Base-by-base conservation (phyloP, 2,329 filamentous ascomycete species). In the Aspergillus vadensis region DNA sequence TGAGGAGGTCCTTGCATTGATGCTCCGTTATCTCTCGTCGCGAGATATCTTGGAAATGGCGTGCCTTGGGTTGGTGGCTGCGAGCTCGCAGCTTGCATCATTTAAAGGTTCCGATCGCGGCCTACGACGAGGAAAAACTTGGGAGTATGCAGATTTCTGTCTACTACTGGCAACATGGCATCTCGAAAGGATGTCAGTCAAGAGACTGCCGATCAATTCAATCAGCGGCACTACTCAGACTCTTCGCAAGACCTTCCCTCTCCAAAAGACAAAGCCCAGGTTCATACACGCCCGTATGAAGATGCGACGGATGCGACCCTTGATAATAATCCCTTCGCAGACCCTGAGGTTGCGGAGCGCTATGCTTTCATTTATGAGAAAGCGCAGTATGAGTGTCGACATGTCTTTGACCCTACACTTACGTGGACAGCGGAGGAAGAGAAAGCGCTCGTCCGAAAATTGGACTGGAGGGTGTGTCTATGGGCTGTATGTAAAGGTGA, bases 301-400 rank as follows among this genome's bases (percentile, higher is more conserved):
- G 51, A 63, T 25, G 32, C 38, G 17, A 41, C 55, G 2, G 30
- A 54, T 15, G 21, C 21, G 5, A 19, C 58, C 8, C 55, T 25
- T 12, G 41, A 66, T n/a, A 68, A 72, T 50, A 68, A 73, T 50
- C 69, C 70, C 38, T 87, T 87, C 65, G 74, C 79, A 0, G 82
- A 86, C 53, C 79, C 82, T 2, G 75, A 77, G 3, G 74, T 83
- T 2, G 83, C 83, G 1, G 79, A 82, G n/a, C 79, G 83, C 65
- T 87, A 83, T 80, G 75, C 77, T 2, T 73, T 74, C 4, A 69
- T 85, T 4, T 87, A 86, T 61, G 83, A 86, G 63, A 80, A 81
- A 10, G 82, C 83, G 1, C 63, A 76, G 72, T 76, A 84, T 61
- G 79, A 81, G 60, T 76, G 79, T 57, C 74, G 77, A 4, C 76